A percentile compares a stretch with the other conserved stretches of the same genome.
phyloP scores from a whole-genome alignment of 495 filamentous ascomycete species.

The Schizothecium vesticola region DNA sequence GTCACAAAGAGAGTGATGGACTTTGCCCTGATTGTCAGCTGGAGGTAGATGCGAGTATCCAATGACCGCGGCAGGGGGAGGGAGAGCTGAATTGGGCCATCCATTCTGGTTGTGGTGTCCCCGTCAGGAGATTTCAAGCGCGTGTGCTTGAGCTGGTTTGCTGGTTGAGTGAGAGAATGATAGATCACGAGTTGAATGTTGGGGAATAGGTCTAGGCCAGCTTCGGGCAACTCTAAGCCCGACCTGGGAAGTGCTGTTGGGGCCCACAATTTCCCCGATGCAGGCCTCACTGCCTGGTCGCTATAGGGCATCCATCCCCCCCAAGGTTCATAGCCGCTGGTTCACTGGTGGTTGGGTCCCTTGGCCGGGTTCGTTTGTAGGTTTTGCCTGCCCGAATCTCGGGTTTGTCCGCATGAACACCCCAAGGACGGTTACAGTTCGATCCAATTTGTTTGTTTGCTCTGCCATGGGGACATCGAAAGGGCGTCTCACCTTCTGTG shows the following conservation, averaged over 20 bases:
- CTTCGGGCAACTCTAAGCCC: not conserved
- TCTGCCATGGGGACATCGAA: not conserved
- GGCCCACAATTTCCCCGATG: slow-evolving; percentile 9
- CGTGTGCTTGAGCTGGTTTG: not conserved
- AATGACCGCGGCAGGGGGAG: slow-evolving; percentile 70
- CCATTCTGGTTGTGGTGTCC: slow-evolving; percentile 10
- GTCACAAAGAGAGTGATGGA: slow-evolving; percentile 72
- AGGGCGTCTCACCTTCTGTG: not conserved
- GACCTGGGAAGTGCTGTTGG: not conserved
- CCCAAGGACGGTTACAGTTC: not conserved
- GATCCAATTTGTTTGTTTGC: not conserved
- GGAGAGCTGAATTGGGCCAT: slow-evolving; percentile 56
- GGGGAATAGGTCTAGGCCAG: too few relatives aligned
- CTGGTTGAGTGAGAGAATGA: not conserved
- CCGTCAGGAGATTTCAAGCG: not conserved
- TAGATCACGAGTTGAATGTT: not conserved
- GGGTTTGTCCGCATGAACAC: not conserved
- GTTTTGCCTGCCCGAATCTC: not conserved
- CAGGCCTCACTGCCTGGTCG: not conserved
- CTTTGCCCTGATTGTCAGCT: slow-evolving; percentile 62
- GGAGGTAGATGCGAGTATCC: slow-evolving; percentile 74
- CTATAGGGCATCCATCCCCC: not conserved
- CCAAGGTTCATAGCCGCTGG: not conserved
- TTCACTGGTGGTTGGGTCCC: too few relatives aligned
- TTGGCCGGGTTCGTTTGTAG: not conserved